Percentiles rank a stretch among this genome's conserved stretches.
Evolutionary conservation across 495 filamentous ascomycete species (phyloP).

Genomic region (Aspergillus bertholletiae): DNA sequence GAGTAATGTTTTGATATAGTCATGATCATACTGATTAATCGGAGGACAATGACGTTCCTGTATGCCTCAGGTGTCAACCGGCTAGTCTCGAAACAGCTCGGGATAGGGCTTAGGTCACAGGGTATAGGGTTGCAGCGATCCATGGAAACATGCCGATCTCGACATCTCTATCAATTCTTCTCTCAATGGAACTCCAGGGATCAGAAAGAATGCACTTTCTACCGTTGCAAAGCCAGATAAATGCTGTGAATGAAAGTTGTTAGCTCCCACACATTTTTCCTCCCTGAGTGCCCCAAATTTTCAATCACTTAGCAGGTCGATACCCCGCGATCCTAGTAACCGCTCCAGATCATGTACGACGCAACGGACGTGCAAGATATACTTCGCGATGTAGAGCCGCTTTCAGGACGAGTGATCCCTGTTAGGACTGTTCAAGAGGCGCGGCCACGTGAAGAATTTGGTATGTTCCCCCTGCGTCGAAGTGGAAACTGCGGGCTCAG

Average conservation of each 20-base stretch:
- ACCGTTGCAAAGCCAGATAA: neutral
- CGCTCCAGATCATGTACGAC: neutral
- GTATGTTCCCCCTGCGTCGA: constrained; percentile 15
- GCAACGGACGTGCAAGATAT: constrained; percentile 26
- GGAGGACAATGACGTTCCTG: too few relatives aligned
- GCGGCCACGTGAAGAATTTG: constrained; percentile 35
- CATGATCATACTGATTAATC: too few relatives aligned
- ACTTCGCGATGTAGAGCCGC: constrained; percentile 23
- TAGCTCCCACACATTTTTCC: neutral
- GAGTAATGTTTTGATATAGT: too few relatives aligned
- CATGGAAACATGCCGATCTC: constrained; percentile 1
- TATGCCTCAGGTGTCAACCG: too few relatives aligned
- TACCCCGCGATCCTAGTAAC: neutral
- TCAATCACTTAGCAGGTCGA: neutral
- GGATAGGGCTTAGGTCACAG: constrained; percentile 33
- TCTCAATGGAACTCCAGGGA: neutral
- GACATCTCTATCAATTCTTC: neutral
- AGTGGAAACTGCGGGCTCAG: neutral
- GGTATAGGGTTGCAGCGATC: constrained; percentile 24
- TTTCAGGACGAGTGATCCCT: constrained; percentile 30
- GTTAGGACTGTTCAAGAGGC: constrained; percentile 41
- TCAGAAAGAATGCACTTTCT: neutral
- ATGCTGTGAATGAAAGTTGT: neutral
- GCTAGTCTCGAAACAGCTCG: neutral
- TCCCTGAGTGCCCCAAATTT: neutral